Evolutionary conservation across 2,329 filamentous ascomycete species (phyloP).

Genomic region (Colletotrichum nymphaeae): DNA sequence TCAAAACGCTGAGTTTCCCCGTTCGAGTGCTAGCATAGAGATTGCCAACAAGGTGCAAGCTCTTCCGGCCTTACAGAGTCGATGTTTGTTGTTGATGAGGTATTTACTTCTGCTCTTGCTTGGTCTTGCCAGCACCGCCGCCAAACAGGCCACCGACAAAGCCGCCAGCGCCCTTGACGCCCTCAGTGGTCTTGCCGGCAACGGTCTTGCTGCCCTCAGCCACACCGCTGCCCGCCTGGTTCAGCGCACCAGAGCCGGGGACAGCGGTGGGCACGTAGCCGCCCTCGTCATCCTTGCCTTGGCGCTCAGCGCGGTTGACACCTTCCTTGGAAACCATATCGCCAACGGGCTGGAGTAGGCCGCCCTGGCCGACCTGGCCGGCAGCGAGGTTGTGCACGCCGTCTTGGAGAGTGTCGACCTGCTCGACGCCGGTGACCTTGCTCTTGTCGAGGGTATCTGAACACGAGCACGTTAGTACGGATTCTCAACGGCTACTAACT

Average conservation of each 20-base stretch:
- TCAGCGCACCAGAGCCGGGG: constrained; percentile 43
- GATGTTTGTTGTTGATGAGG: background rate
- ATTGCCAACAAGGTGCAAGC: background rate
- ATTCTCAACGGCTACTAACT: background rate
- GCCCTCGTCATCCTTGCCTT: constrained; percentile 72
- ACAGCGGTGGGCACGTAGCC: constrained; percentile 52
- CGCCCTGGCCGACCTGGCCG: constrained; percentile 75
- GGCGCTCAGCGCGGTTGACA: constrained; percentile 72
- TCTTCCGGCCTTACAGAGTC: background rate
- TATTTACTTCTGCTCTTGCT: constrained; percentile 31
- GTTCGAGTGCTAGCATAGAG: background rate
- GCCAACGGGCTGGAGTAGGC: constrained; percentile 72
- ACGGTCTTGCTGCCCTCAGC: constrained; percentile 47
- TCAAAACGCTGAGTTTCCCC: constrained; percentile 5
- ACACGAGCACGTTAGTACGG: background rate
- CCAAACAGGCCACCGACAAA: constrained; percentile 49
- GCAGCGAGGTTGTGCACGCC: constrained; percentile 71
- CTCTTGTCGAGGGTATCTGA: constrained; percentile 75
- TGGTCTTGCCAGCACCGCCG: constrained; percentile 41
- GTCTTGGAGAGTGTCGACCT: constrained; percentile 77
- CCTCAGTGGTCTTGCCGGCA: constrained; percentile 40
- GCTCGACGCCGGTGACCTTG: constrained; percentile 75
- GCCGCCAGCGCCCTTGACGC: constrained; percentile 44
- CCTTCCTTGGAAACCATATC: constrained; percentile 73
- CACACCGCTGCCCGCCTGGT: constrained; percentile 41